A percentile compares a stretch with the other conserved stretches of the same genome.
phyloP scores from a whole-genome alignment of 306 rosid species.

The Rosa lucieae region DNA sequence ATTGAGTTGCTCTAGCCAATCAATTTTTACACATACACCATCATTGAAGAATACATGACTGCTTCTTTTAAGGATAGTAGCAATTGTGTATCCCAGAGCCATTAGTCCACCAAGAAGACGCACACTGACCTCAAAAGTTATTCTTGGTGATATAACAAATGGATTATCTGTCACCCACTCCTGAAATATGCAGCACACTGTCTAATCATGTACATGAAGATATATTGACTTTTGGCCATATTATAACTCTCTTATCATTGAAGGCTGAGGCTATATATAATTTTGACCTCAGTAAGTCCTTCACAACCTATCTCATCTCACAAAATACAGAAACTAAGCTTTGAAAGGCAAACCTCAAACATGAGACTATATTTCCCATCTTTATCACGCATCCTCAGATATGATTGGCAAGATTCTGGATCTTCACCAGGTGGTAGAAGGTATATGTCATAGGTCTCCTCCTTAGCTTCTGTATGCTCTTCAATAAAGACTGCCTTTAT shows the following conservation, averaged over 20 bases:
- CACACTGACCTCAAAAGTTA: constrained; percentile 98
- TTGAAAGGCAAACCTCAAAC: constrained; percentile 81
- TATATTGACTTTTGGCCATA: not conserved
- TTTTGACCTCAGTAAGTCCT: constrained; percentile 1
- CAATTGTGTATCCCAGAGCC: constrained; percentile 99
- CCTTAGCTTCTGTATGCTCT: constrained; percentile 69
- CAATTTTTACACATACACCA: constrained; percentile 74
- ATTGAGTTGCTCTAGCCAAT: constrained; percentile 92
- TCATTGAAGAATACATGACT: constrained; percentile 84
- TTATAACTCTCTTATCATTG: not conserved
- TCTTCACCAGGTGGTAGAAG: constrained; percentile 99
- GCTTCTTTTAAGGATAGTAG: constrained; percentile 87
- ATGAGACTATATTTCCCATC: constrained; percentile 99
- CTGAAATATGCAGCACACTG: constrained; percentile 41
- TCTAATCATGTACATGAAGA: constrained; percentile 17
- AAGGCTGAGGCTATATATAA: not conserved
- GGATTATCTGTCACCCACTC: constrained; percentile 99
- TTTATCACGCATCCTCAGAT: constrained; percentile 96
- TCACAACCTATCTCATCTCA: not conserved
- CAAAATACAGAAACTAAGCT: constrained; percentile 16
- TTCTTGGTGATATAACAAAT: constrained; percentile 96
- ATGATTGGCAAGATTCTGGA: constrained; percentile 97
- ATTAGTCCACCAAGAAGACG: constrained; percentile 98
- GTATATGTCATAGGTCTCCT: constrained; percentile 94
- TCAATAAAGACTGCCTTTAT: constrained; percentile 69